Percentiles rank a stretch among this genome's conserved stretches.
These are phyloP conservation scores for Talinum fruticosum DNA, from an alignment of 148 eudicot genomes.

Conservation along the genomic window DNA sequence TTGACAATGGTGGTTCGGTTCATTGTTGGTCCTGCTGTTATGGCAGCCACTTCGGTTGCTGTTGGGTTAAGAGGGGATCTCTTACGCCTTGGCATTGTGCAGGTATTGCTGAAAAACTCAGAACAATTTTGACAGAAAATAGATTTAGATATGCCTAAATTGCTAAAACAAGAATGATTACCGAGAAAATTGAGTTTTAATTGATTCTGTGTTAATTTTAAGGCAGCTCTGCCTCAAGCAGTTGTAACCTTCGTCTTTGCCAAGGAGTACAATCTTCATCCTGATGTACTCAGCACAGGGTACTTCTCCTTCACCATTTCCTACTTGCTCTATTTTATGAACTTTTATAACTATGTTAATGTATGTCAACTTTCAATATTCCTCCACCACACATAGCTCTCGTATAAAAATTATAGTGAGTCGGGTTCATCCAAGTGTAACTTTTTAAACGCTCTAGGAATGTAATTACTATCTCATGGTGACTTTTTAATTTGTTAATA, in stretches of 20 bases:
- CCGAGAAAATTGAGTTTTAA: neutral
- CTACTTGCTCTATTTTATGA: too few relatives aligned
- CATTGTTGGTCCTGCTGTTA: slow-evolving; percentile 74
- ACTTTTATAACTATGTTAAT: too few relatives aligned
- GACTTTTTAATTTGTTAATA: too few relatives aligned
- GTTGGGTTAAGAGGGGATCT: slow-evolving; percentile 68
- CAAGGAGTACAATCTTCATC: slow-evolving; percentile 38
- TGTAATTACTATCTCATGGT: too few relatives aligned
- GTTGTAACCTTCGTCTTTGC: slow-evolving; percentile 36
- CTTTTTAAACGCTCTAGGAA: too few relatives aligned
- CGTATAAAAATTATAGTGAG: too few relatives aligned
- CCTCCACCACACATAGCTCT: too few relatives aligned
- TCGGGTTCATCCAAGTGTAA: too few relatives aligned
- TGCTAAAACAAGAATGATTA: neutral
- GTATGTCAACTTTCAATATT: too few relatives aligned
- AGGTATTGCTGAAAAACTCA: slow-evolving; percentile 31
- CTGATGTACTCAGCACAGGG: slow-evolving; percentile 40
- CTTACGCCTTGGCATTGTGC: slow-evolving; percentile 71
- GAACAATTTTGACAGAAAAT: too few relatives aligned
- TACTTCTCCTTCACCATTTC: slow-evolving; percentile 9
- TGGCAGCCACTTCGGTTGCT: slow-evolving; percentile 75
- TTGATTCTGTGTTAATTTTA: neutral
- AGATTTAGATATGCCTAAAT: neutral
- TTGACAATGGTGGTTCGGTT: slow-evolving; percentile 66
- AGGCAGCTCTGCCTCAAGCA: slow-evolving; percentile 42